Base-by-base conservation (phyloP, 805 yeast genomes). In the Candida orba region DNA sequence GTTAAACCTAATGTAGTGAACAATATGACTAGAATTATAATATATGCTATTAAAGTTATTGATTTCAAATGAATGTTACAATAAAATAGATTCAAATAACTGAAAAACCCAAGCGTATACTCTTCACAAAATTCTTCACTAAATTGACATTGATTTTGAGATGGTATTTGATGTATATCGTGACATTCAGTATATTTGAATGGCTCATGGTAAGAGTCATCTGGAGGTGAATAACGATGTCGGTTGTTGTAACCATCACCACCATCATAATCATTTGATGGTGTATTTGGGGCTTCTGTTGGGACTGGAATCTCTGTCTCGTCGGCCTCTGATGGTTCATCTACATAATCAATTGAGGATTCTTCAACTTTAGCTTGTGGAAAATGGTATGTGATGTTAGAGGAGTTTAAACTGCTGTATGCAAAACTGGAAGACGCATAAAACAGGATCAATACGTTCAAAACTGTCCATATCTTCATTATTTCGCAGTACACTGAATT, bases 1-100 rank as follows among this genome's bases (percentile, higher is more conserved):
- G 95, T 78, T 15, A 83, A 62, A 0, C 96, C 96, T 42, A 91
- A 67, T 0, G 81, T 66, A 18, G 79, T 68, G 56, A 90, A 89
- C 15, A 81, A 62, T 2, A 72, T 52, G 1, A 71, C 40, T 8
- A 66, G 41, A 4, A 44, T 37, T 12, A 29, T 14, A 3, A 43
- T 17, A 22, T 37, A 43, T 12, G 43, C 12, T 1, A 38, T 5
- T 22, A 48, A 51, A 1, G 39, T 15, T 2, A 46, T 12, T 14
- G 52, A 22, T 4, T 46, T 46, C 8, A 27, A 12, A 3, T 32
- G 31, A 27, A 22, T 27, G 17, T 48, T 45, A 32, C 62, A 57
- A 39, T 57, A 56, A 40, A 52, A 57, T 4, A 41, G 18, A 0
- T 48, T 29, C 13, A 56, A 52, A 35, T 56, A 57, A 40, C 55